These are phyloP conservation scores for Helichrysum umbraculigerum DNA, from an alignment of 129 eudicot species.

Conservation along the genomic window DNA sequence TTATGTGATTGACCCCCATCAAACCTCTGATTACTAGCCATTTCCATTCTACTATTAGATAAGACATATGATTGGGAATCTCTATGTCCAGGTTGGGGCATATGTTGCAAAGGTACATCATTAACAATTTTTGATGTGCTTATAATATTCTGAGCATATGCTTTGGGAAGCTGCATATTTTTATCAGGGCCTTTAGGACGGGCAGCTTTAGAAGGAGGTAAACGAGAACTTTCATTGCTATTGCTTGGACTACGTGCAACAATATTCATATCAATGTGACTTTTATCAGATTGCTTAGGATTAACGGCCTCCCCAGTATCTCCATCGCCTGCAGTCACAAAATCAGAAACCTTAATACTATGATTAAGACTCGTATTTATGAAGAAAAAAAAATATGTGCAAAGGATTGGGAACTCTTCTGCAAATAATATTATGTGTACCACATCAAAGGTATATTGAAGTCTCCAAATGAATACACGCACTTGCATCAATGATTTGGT, in stretches of 20 bases:
- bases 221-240: slow-evolving; percentile 42
- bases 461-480: slow-evolving; percentile 19
- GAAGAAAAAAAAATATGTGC: slow-evolving; percentile 1
- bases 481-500: not conserved
- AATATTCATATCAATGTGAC: slow-evolving; percentile 33
- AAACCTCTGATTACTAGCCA: slow-evolving; percentile 36
- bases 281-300: slow-evolving; percentile 50
- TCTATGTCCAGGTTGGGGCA: slow-evolving; percentile 19
- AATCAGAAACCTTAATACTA: not conserved
- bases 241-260: slow-evolving; percentile 58
- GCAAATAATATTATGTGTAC: slow-evolving; percentile 14
- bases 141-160: slow-evolving; percentile 40
- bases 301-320: slow-evolving; percentile 47
- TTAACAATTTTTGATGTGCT: slow-evolving; percentile 36
- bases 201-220: slow-evolving; percentile 41
- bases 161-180: slow-evolving; percentile 46
- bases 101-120: slow-evolving; percentile 31
- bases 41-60: slow-evolving; percentile 41
- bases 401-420: not conserved
- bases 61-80: slow-evolving; percentile 40
- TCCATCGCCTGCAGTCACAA: slow-evolving; percentile 54
- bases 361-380: not conserved
- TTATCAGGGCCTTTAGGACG: slow-evolving; percentile 53
- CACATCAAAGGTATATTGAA: slow-evolving; percentile 18
- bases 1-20: slow-evolving; percentile 36